Evolutionary conservation across 805 yeast genomes (phyloP), one percentile per base, ranked within the genome.

Genomic region (Candida gorgasii): DNA sequence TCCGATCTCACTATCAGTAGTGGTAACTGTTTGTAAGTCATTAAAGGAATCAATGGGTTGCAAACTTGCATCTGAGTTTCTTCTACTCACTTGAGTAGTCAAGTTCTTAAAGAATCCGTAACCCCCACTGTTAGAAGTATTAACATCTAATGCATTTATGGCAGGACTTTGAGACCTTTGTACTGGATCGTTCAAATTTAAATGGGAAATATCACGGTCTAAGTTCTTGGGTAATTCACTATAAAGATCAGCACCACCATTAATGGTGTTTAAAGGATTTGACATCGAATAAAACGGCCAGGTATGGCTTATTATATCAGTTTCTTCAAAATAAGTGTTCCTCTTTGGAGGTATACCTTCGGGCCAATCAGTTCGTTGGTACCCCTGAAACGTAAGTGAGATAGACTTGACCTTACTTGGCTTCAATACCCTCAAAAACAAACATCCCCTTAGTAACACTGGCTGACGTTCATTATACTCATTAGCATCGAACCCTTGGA

Each of bases 311-410:
- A 88, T 75, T 17, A 90, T 58, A 40, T 78, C 85, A 47, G 76
- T 78, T 16, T 75, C 61, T 52, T 93, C 99, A 24, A 63, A 61
- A 46, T 78, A 82, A 11, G 81, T 85, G 13, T 71, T 69, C 50
- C 82, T 81, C 58, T 85, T 87, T 0, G 97, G 97, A 0, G 98
- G 98, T 14, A 92, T 90, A 2, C 99, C 99, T 57, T 93, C 97
- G 2, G 97, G 97, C 97, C 97, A 90, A 47, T 90, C 96, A 0
- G 97, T 90, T 50, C 86, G 74, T 27, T 86, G 77, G 1, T 61
- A 57, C 1, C 97, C 97, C 40, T 73, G 73, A 52, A 90, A 80
- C 1, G 72, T 67, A 36, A 90, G 67, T 4, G 67, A 59, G 9
- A 90, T 78, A 14, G 76, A 59, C 60, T 85, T 87, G 46, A 90